Evolutionary conservation across 139 green algal genomes (phyloP).

Genomic region (Zygnema cylindricum): DNA sequence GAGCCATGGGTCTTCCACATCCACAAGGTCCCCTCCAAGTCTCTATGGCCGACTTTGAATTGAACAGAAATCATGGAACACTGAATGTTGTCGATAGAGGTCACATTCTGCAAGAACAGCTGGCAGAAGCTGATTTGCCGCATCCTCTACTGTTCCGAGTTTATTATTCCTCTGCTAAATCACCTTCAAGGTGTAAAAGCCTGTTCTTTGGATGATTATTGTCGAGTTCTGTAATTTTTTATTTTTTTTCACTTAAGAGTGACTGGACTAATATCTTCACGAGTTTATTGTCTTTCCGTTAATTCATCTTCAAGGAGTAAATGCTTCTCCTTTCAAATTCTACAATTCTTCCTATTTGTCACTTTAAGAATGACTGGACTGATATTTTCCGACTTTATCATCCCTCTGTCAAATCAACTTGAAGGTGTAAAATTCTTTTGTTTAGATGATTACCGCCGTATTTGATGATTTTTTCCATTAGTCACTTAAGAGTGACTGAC

Average conservation of each 20-base stretch:
- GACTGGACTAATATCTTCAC: too few species aligned
- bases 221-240: background rate
- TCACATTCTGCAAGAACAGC: background rate
- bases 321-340: background rate
- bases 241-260: background rate
- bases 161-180: conserved; percentile 31
- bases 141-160: conserved; percentile 31
- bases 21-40: conserved; percentile 29
- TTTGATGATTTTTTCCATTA: too few species aligned
- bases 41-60: conserved; percentile 35
- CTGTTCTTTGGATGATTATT: background rate
- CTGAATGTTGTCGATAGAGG: background rate
- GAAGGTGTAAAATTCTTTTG: too few species aligned
- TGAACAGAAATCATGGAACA: background rate
- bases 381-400: too few species aligned
- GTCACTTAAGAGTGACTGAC: too few species aligned
- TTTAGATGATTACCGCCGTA: too few species aligned
- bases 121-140: background rate
- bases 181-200: background rate
- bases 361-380: too few species aligned
- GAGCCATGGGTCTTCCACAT: conserved; percentile 31
- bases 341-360: too few species aligned
- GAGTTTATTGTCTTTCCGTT: too few species aligned
- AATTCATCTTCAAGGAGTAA: background rate
- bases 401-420: too few species aligned